Evolutionary conservation across 2,329 filamentous ascomycete species (phyloP).

Genomic region (Hypoxylon sp.): DNA sequence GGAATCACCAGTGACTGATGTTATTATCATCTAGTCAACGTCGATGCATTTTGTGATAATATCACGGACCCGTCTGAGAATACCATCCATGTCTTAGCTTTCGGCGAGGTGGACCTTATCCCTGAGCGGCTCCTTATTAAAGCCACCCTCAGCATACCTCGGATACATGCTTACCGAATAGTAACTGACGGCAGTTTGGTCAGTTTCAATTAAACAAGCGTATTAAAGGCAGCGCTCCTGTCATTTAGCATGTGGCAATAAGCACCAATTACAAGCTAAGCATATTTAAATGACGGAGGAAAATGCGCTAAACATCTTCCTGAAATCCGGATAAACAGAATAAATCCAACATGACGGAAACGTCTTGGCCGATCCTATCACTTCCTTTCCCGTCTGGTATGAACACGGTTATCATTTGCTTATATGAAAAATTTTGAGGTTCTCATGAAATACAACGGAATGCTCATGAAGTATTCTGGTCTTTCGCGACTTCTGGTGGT

Average conservation of each 20-base stretch:
- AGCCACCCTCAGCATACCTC: too few species aligned
- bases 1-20: neutral
- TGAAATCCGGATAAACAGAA: constrained; percentile 32
- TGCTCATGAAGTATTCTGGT: neutral
- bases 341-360: constrained; percentile 4
- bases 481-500: neutral
- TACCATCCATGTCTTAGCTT: neutral
- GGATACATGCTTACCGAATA: neutral
- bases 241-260: neutral
- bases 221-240: neutral
- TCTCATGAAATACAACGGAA: neutral
- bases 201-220: neutral
- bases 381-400: constrained; percentile 6
- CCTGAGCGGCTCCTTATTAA: too few species aligned
- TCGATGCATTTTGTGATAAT: constrained; percentile 34
- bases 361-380: constrained; percentile 7
- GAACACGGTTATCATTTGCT: constrained; percentile 20
- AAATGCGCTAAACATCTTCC: neutral
- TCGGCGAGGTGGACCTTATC: too few species aligned
- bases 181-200: constrained; percentile 7
- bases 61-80: neutral
- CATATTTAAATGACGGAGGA: neutral
- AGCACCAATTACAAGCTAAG: constrained; percentile 9
- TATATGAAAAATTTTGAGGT: neutral
- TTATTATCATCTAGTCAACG: constrained; percentile 6